Evolutionary conservation across 306 rosid genomes (phyloP).

Genomic region (Fragaria ananassa): DNA sequence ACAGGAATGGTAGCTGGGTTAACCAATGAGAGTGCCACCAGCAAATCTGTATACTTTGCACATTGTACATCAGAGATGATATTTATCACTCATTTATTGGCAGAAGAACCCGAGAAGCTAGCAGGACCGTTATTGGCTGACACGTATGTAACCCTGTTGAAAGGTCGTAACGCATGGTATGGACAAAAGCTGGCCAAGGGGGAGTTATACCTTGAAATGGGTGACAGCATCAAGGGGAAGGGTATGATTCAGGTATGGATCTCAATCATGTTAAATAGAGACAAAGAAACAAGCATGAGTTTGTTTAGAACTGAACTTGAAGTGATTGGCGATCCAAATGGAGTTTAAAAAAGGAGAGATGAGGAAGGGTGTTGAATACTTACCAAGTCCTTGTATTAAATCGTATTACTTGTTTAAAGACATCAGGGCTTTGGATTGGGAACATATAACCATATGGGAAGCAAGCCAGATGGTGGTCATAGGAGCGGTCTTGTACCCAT

Average conservation of each 20-base stretch:
- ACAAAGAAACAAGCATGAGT: neutral
- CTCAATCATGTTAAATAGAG: constrained; percentile 11
- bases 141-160: constrained; percentile 82
- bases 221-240: constrained; percentile 95
- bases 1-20: constrained; percentile 93
- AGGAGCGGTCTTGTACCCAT: neutral
- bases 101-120: constrained; percentile 89
- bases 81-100: constrained; percentile 83
- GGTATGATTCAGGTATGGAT: constrained; percentile 91
- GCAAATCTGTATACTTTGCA: constrained; percentile 94
- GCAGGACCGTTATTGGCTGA: constrained; percentile 97
- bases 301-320: neutral
- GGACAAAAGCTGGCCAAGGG: constrained; percentile 90
- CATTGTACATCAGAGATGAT: constrained; percentile 98
- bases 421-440: neutral
- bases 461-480: neutral
- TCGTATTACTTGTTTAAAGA: neutral
- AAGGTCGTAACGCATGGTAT: constrained; percentile 90
- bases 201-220: constrained; percentile 89
- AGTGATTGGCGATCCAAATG: neutral
- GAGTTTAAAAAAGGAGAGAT: neutral
- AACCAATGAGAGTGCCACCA: constrained; percentile 96
- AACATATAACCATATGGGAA: neutral
- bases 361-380: neutral
- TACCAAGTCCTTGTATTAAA: no score